Evolutionary conservation across 2,329 filamentous ascomycete genomes (phyloP).

Genomic region (Emmonsiellopsis sp.): DNA sequence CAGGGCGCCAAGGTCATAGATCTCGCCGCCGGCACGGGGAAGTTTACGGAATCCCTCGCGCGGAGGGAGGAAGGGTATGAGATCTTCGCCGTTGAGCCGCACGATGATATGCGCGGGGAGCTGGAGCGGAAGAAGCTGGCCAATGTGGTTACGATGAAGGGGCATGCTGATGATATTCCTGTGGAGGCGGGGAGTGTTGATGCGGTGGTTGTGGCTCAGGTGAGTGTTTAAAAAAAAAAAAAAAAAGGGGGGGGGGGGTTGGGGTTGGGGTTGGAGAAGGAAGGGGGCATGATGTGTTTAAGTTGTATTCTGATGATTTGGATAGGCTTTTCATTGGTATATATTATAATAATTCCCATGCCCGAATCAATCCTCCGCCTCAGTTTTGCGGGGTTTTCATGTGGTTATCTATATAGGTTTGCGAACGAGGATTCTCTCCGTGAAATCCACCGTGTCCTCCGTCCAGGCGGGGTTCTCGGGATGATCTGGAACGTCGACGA

Average conservation of each 20-base stretch:
- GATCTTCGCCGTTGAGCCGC: constrained; percentile 55
- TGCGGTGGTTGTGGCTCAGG: constrained; percentile 59
- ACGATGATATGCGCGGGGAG: constrained; percentile 55
- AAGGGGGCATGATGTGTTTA: neutral
- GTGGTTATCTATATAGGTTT: constrained; percentile 44
- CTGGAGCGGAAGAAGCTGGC: constrained; percentile 49
- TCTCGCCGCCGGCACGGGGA: constrained; percentile 60
- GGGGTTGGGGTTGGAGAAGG: too few relatives aligned
- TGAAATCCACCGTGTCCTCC: constrained; percentile 59
- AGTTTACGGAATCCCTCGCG: constrained; percentile 57
- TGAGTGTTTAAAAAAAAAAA: constrained; percentile 38
- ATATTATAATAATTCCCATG: constrained; percentile 7
- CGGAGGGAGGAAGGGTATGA: constrained; percentile 49
- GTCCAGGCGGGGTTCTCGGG: constrained; percentile 51
- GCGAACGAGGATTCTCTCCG: constrained; percentile 51
- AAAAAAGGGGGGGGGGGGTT: too few relatives aligned
- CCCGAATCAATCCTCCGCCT: neutral
- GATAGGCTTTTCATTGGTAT: constrained; percentile 44
- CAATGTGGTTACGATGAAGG: constrained; percentile 47
- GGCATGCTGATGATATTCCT: constrained; percentile 49
- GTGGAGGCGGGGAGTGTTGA: constrained; percentile 52
- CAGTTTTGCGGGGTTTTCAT: too few relatives aligned
- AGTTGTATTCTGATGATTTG: neutral
- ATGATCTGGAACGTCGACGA: constrained; percentile 68
- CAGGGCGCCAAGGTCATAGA: constrained; percentile 48